Percentiles rank a stretch among this genome's conserved stretches.
phyloP scores from a whole-genome alignment of 768 basidiomycete species.

The Pluteus cervinus region DNA sequence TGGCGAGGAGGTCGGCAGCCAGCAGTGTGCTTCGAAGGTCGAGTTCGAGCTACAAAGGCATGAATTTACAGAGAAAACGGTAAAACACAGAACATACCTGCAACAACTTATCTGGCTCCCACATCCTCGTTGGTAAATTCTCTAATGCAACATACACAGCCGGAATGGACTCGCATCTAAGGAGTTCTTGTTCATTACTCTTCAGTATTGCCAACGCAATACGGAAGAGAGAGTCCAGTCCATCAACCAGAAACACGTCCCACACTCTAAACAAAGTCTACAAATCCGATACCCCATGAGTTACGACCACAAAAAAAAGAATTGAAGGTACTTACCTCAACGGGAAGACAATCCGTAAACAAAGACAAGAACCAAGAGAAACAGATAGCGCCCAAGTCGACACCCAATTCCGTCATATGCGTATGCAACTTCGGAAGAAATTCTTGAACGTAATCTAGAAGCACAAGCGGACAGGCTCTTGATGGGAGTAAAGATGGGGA shows the following conservation, averaged over 20 bases:
- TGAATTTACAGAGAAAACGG: background rate
- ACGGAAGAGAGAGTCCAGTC: slow-evolving; percentile 88
- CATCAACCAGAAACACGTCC: slow-evolving; percentile 94
- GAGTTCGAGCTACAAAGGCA: slow-evolving; percentile 38
- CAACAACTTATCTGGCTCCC: slow-evolving; percentile 86
- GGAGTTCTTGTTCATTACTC: slow-evolving; percentile 75
- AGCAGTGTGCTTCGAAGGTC: slow-evolving; percentile 49
- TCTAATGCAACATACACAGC: slow-evolving; percentile 88
- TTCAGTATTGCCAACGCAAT: slow-evolving; percentile 83
- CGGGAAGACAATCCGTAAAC: slow-evolving; percentile 93
- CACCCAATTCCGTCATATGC: slow-evolving; percentile 74
- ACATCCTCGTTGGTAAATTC: slow-evolving; percentile 87
- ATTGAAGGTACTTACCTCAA: slow-evolving; percentile 56
- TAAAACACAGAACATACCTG: slow-evolving; percentile 48
- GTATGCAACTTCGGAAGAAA: slow-evolving; percentile 64
- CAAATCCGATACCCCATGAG: slow-evolving; percentile 5
- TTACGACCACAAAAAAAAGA: background rate
- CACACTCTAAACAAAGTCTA: slow-evolving; percentile 93
- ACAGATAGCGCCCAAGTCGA: slow-evolving; percentile 91
- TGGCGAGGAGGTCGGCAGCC: slow-evolving; percentile 51
- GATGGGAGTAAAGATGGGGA: slow-evolving; percentile 89
- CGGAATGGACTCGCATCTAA: slow-evolving; percentile 79
- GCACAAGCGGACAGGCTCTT: slow-evolving; percentile 87
- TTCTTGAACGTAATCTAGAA: slow-evolving; percentile 83
- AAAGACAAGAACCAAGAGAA: slow-evolving; percentile 98